Percentiles rank a stretch among this genome's conserved stretches.
Evolutionary conservation across 2,329 filamentous ascomycete genomes (phyloP).

Genomic region (Cordyceps cicadae): DNA sequence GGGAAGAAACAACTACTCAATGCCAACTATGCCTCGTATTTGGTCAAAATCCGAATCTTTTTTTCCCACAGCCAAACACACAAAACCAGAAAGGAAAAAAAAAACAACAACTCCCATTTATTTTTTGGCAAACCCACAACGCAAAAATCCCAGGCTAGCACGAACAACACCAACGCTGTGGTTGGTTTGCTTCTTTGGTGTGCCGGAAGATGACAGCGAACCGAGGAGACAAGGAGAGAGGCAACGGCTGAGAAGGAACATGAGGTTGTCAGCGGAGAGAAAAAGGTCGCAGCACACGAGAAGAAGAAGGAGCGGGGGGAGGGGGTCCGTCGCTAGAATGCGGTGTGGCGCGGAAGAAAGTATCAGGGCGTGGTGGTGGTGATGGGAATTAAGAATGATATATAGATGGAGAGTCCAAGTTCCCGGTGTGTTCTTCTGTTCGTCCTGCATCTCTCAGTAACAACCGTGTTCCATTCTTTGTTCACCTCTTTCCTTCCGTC

Average conservation of each 20-base stretch:
- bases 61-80: not conserved
- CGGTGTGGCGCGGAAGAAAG: not conserved
- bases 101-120: not conserved
- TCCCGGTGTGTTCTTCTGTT: not conserved
- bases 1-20: not conserved
- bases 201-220: not conserved
- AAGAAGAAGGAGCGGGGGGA: not conserved
- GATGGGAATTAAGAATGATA: conserved; percentile 8
- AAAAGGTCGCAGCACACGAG: not conserved
- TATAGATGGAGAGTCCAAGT: conserved; percentile 6
- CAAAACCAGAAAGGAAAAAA: not conserved
- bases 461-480: not conserved
- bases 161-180: not conserved
- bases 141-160: not conserved
- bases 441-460: not conserved
- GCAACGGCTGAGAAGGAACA: not conserved
- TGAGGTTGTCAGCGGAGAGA: no score
- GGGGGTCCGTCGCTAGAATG: not conserved
- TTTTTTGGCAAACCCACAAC: not conserved
- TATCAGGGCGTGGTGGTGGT: not conserved
- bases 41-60: not conserved
- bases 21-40: conserved; percentile 9
- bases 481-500: no score
- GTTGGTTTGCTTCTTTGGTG: no score
- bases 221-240: not conserved